Conservation (phyloP, 768 basidiomycete genomes). For the Tulasnella sp. region DNA sequence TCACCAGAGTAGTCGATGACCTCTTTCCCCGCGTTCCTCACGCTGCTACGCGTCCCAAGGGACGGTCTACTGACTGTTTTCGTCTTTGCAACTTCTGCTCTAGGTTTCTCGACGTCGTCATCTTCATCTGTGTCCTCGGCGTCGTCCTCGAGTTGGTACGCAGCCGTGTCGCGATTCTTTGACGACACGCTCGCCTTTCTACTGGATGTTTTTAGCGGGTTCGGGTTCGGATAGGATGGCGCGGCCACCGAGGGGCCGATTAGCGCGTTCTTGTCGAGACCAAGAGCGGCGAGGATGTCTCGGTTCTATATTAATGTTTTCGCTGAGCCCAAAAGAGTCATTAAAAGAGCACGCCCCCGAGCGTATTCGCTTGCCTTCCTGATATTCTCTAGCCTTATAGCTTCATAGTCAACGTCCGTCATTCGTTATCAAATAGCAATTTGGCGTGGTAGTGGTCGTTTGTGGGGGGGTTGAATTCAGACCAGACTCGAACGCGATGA, state of each 20-base stretch:
- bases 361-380: not conserved
- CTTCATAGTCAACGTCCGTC: constrained; percentile 4
- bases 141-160: not conserved
- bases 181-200: not conserved
- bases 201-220: not conserved
- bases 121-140: not conserved
- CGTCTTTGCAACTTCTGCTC: not conserved
- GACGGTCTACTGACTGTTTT: not conserved
- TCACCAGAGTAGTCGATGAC: constrained; percentile 43
- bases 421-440: too few relatives aligned
- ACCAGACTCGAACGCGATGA: too few relatives aligned
- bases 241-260: not conserved
- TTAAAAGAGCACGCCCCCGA: too few relatives aligned
- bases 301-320: too few relatives aligned
- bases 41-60: constrained; percentile 44
- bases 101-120: not conserved
- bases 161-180: not conserved
- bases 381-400: not conserved
- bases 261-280: not conserved
- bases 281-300: constrained; percentile 2
- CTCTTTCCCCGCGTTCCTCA: constrained; percentile 47
- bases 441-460: too few relatives aligned
- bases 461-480: too few relatives aligned
- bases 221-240: not conserved
- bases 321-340: too few relatives aligned